Conservation (phyloP, 495 filamentous ascomycete species). For the Elasticomyces elasticus region DNA sequence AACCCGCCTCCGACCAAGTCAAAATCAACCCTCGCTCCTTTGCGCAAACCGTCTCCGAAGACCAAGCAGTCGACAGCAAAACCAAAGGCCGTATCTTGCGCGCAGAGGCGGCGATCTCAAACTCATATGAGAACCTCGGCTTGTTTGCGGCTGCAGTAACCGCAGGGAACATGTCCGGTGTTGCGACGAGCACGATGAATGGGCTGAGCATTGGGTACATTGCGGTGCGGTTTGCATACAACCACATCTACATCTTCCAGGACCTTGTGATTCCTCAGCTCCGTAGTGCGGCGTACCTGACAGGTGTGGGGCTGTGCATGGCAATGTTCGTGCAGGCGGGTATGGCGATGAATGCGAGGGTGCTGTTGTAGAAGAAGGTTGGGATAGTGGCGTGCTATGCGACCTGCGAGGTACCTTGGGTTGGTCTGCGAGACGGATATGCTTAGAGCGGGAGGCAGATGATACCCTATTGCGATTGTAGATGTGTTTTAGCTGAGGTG, state of each 20-base stretch:
- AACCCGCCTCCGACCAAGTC: constrained; percentile 29
- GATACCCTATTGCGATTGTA: background rate
- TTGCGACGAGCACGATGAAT: constrained; percentile 33
- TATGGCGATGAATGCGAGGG: constrained; percentile 5
- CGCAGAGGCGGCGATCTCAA: constrained; percentile 38
- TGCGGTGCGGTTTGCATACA: constrained; percentile 35
- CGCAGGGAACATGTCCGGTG: constrained; percentile 38
- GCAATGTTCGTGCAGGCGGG: constrained; percentile 39
- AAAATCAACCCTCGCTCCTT: constrained; percentile 32
- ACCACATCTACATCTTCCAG: constrained; percentile 36
- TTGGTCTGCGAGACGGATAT: too few species aligned
- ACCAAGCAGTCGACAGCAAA: constrained; percentile 34
- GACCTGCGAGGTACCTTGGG: too few species aligned
- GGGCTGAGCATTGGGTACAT: constrained; percentile 35
- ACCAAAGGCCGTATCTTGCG: constrained; percentile 36
- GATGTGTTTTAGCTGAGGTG: background rate
- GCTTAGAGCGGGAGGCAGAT: too few species aligned
- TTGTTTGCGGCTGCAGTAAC: constrained; percentile 42
- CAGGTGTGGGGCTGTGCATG: constrained; percentile 26
- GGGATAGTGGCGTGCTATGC: background rate
- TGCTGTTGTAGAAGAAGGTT: constrained; percentile 4
- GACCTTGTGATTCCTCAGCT: constrained; percentile 30
- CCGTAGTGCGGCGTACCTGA: constrained; percentile 34
- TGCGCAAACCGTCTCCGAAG: constrained; percentile 27
- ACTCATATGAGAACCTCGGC: constrained; percentile 42